These are phyloP conservation scores for Prunus dulcis DNA, from an alignment of 306 rosid genomes.

Conservation along the genomic window DNA sequence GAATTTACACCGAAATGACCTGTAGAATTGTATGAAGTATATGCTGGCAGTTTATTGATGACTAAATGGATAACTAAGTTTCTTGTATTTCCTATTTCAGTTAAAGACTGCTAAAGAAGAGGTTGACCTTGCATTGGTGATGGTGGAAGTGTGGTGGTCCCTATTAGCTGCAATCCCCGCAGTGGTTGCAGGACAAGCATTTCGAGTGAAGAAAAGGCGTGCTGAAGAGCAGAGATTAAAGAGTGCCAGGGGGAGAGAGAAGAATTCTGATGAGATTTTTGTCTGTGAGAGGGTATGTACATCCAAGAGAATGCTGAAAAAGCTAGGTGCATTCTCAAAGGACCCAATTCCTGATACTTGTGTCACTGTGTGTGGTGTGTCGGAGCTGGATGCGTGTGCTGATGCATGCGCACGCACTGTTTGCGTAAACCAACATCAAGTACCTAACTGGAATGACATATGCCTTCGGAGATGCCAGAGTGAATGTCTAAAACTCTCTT, in stretches of 20 bases:
- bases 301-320: conserved; percentile 86
- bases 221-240: conserved; percentile 68
- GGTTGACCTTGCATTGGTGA: conserved; percentile 27
- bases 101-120: background rate
- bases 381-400: conserved; percentile 86
- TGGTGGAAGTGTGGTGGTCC: conserved; percentile 98
- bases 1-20: too few relatives aligned
- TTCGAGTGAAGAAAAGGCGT: conserved; percentile 53
- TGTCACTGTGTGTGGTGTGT: conserved; percentile 89
- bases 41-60: too few relatives aligned
- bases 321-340: conserved; percentile 86
- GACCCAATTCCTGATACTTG: conserved; percentile 96
- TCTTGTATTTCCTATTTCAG: too few relatives aligned
- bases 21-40: too few relatives aligned
- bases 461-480: conserved; percentile 95
- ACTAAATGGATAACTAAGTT: too few relatives aligned
- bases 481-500: conserved; percentile 83
- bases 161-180: conserved; percentile 83
- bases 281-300: conserved; percentile 95
- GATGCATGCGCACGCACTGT: conserved; percentile 97
- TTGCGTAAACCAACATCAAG: conserved; percentile 91
- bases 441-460: conserved; percentile 83
- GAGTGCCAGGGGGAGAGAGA: conserved; percentile 78
- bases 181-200: conserved; percentile 76
- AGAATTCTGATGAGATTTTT: conserved; percentile 80